Base-by-base conservation (phyloP, 2,329 filamentous ascomycete genomes). In the Fusarium gaditjirri region DNA sequence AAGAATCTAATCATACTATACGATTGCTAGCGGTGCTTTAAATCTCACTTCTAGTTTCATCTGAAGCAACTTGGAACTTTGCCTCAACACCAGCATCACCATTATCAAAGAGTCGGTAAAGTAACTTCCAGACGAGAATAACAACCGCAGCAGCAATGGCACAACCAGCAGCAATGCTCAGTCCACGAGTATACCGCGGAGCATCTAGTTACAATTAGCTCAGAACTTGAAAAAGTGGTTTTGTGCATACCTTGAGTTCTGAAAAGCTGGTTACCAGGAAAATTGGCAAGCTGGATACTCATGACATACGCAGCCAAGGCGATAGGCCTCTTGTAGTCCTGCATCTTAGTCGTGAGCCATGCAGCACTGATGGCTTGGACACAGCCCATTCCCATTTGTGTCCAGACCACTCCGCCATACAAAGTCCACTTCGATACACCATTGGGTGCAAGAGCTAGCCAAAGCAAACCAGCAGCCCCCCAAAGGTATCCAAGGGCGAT, bases 311-410 rank as follows among this genome's bases (percentile, higher is more conserved):
- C 77, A 23, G 77, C 78, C 11, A 79, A 44, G 1, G 77, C 78
- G 0, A 79, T 49, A 6, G 77, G 78, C 4, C 77, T 71, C 59
- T 78, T 78, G 23, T 78, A 68, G 10, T 78, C 78, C 25, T 75
- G 62, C 75, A 79, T 78, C 33, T 79, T 79, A 0, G 77, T 33
- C 0, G 77, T 72, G 27, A 79, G 74, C 78, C 78, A 79, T 6
- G 78, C 78, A 13, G 77, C 78, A 16, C 72, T 78, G 53, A 79
- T 79, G 21, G 78, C 78, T 31, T 79, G 78, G 1, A 68, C 78
- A 14, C 62, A 78, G 13, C 77, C 78, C 77, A 79, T 79, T 9
- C 78, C 76, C 78, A 79, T 79, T 13, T 79, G 78, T 0, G 76
- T 79, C 77, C 77, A 79, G 0, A 79, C 74, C 1, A 79, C 76